Conservation (phyloP, 441 rosid genomes). For the Adansonia gregorii region DNA sequence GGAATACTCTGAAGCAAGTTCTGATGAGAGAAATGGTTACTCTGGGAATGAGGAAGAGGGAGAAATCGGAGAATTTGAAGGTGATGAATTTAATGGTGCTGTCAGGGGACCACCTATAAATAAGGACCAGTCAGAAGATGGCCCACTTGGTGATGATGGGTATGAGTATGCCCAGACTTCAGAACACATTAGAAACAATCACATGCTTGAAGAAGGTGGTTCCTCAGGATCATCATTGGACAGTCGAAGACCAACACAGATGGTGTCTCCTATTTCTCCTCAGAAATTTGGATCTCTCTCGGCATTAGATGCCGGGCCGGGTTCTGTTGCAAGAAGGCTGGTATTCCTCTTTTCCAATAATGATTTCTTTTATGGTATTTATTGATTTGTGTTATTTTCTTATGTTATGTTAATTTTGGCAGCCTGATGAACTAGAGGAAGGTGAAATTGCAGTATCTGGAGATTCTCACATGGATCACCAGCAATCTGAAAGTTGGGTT, state of each 20-base stretch:
- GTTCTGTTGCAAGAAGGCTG: constrained; percentile 77
- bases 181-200: constrained; percentile 55
- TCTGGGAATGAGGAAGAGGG: constrained; percentile 92
- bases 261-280: constrained; percentile 87
- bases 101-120: constrained; percentile 55
- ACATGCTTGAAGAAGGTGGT: constrained; percentile 65
- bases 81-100: constrained; percentile 81
- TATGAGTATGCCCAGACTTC: constrained; percentile 64
- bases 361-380: constrained; percentile 26
- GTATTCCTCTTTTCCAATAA: constrained; percentile 48
- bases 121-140: constrained; percentile 84
- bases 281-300: constrained; percentile 96
- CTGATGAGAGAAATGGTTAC: constrained; percentile 81
- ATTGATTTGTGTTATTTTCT: constrained; percentile 29
- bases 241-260: constrained; percentile 60
- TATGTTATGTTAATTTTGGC: constrained; percentile 38
- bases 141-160: constrained; percentile 51
- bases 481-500: constrained; percentile 95
- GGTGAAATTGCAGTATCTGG: constrained; percentile 96
- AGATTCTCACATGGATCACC: constrained; percentile 90
- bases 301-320: constrained; percentile 94
- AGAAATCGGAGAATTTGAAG: constrained; percentile 80
- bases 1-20: constrained; percentile 90
- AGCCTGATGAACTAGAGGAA: constrained; percentile 95
- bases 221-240: constrained; percentile 94